Conservation (phyloP, 2,329 filamentous ascomycete species). For the Leptosphaerulina australis region DNA sequence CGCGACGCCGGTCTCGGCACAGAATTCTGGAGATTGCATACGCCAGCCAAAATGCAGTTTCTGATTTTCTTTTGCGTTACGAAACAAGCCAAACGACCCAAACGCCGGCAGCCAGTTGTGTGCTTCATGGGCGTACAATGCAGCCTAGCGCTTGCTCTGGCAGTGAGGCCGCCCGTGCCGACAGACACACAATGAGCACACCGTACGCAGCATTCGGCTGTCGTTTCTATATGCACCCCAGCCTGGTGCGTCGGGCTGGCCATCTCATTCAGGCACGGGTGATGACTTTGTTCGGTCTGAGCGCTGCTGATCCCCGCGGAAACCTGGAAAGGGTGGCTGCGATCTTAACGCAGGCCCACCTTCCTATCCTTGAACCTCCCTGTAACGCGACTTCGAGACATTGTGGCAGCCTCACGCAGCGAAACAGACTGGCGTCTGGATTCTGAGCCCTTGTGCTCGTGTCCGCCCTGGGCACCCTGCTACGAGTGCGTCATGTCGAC, state of each 20-base stretch:
- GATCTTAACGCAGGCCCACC: conserved; percentile 15
- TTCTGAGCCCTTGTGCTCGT: conserved; percentile 6
- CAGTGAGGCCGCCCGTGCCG: conserved; percentile 29
- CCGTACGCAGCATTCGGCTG: conserved; percentile 25
- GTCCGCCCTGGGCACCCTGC: conserved; percentile 13
- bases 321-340: conserved; percentile 24
- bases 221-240: conserved; percentile 16
- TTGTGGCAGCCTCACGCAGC: conserved; percentile 40
- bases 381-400: conserved; percentile 26
- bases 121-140: conserved; percentile 35
- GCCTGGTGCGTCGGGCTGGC: conserved; percentile 11
- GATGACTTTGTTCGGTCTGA: conserved; percentile 26
- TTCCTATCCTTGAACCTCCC: conserved; percentile 13
- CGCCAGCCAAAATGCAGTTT: conserved; percentile 13
- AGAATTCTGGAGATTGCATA: conserved; percentile 36
- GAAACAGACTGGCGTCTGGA: conserved; percentile 20
- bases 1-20: conserved; percentile 29
- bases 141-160: conserved; percentile 17
- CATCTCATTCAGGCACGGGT: conserved; percentile 40
- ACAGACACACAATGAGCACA: conserved; percentile 13
- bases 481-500: conserved; percentile 31
- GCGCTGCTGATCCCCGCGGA: conserved; percentile 38
- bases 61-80: conserved; percentile 31
- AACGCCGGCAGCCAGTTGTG: conserved; percentile 42
- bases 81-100: conserved; percentile 40